These are phyloP conservation scores for Fusarium hostae DNA, from an alignment of 2,329 filamentous ascomycete genomes.

Conservation along the genomic window DNA sequence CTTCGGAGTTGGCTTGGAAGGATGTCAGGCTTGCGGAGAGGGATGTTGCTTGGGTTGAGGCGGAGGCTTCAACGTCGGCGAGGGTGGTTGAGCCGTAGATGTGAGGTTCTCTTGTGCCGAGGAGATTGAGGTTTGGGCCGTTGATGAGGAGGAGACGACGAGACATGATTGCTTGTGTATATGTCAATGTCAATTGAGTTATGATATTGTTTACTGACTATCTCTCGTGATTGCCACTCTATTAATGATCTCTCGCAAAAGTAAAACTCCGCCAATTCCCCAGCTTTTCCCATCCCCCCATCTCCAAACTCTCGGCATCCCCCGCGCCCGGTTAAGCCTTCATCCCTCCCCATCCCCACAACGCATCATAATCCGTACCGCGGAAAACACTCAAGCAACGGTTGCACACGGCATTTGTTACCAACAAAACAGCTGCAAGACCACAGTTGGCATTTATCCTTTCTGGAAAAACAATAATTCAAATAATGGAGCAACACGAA, in stretches of 20 bases:
- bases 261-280: slow-evolving; percentile 17
- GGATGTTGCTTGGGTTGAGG: slow-evolving; percentile 59
- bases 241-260: slow-evolving; percentile 23
- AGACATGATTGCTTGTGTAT: slow-evolving; percentile 44
- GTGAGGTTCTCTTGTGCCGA: slow-evolving; percentile 78
- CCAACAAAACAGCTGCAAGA: slow-evolving; percentile 20
- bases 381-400: slow-evolving; percentile 6
- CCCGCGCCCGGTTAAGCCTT: slow-evolving; percentile 42
- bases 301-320: slow-evolving; percentile 21
- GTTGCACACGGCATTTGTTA: slow-evolving; percentile 33
- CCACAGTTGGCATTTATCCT: neutral
- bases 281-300: neutral
- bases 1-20: slow-evolving; percentile 84
- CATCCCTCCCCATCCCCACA: slow-evolving; percentile 38
- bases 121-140: slow-evolving; percentile 84
- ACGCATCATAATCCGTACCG: slow-evolving; percentile 36
- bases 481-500: slow-evolving; percentile 56
- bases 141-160: slow-evolving; percentile 76
- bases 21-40: slow-evolving; percentile 62
- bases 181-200: neutral
- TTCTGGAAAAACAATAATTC: slow-evolving; percentile 15
- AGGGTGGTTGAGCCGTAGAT: slow-evolving; percentile 80
- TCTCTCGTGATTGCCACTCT: neutral
- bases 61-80: slow-evolving; percentile 64
- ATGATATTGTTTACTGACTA: neutral